phyloP scores from a whole-genome alignment of 148 eudicot genomes.

The Fagopyrum homotropicum region DNA sequence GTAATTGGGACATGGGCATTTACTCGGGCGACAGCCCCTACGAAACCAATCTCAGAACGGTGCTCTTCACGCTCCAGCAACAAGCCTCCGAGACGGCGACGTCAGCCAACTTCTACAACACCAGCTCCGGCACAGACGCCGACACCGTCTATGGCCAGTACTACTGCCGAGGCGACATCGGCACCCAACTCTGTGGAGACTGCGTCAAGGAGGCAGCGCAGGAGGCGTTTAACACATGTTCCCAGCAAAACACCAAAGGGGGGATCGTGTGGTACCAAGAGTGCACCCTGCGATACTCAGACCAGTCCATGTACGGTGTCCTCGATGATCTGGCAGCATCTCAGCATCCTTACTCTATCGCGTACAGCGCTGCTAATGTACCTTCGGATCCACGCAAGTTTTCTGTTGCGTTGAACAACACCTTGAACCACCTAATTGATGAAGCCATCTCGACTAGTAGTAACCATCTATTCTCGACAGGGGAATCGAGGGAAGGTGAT shows the following conservation, averaged over 20 bases:
- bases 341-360: not conserved
- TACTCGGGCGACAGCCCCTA: not conserved
- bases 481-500: not conserved
- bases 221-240: not conserved
- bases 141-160: not conserved
- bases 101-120: not conserved
- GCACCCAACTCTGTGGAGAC: not conserved
- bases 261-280: not conserved
- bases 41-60: not conserved
- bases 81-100: not conserved
- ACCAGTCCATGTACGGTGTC: not conserved
- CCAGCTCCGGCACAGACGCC: not conserved
- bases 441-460: not conserved
- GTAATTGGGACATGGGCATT: not conserved
- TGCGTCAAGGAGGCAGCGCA: not conserved
- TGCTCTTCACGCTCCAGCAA: not conserved
- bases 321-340: not conserved
- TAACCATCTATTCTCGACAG: not conserved
- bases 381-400: not conserved
- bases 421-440: not conserved
- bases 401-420: not conserved
- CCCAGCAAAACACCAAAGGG: not conserved
- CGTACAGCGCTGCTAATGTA: not conserved
- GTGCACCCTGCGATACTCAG: not conserved
- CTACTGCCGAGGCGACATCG: not conserved